These are phyloP conservation scores for Petunia secreta DNA, from an alignment of 257 asterid genomes.

Conservation along the genomic window DNA sequence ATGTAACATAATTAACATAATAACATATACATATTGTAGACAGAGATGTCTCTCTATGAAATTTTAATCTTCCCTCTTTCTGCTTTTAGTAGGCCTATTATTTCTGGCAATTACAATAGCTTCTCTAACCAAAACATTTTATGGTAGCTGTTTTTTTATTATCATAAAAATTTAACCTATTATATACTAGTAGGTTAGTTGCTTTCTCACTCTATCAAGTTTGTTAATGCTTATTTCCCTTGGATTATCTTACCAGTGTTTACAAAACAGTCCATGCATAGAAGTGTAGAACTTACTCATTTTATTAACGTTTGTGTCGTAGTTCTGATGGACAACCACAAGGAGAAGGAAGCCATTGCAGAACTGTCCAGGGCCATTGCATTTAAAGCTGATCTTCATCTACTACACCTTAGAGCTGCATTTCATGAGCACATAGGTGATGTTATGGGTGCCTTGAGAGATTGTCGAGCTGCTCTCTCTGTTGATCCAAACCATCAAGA, in stretches of 20 bases:
- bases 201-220: background rate
- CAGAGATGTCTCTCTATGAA: background rate
- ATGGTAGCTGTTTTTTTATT: background rate
- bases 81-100: background rate
- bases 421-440: conserved; percentile 94
- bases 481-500: conserved; percentile 98
- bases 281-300: background rate
- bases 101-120: background rate
- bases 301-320: background rate
- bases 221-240: background rate
- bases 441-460: conserved; percentile 79
- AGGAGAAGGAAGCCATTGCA: conserved; percentile 88
- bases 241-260: background rate
- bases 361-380: conserved; percentile 92
- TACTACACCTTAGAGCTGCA: conserved; percentile 92
- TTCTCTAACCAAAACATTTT: background rate
- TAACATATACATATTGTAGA: background rate
- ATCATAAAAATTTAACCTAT: background rate
- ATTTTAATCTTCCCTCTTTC: background rate
- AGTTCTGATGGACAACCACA: conserved; percentile 97
- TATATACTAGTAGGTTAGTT: background rate
- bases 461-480: conserved; percentile 96
- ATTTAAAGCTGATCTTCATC: conserved; percentile 95
- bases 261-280: no score
- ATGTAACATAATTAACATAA: background rate